These are phyloP conservation scores for Solanum phureja DNA, from an alignment of 257 asterid species.

Conservation along the genomic window DNA sequence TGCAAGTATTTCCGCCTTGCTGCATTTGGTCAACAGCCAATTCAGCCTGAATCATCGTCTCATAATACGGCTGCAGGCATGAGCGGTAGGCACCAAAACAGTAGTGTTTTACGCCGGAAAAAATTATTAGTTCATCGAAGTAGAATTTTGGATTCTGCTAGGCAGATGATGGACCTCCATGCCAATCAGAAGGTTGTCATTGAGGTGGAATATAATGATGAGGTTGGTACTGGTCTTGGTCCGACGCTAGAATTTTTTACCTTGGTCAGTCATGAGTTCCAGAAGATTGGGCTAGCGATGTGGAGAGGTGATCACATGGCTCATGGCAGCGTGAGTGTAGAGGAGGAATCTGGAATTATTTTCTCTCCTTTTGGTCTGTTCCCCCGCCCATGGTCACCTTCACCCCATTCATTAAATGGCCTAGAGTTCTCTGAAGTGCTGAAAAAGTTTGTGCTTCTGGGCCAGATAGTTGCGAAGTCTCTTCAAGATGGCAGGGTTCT, in stretches of 20 bases:
- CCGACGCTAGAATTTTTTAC: constrained; percentile 92
- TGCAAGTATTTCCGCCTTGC: constrained; percentile 63
- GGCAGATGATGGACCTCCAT: constrained; percentile 64
- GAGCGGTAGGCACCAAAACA: constrained; percentile 42
- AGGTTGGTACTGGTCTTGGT: constrained; percentile 98
- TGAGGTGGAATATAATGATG: constrained; percentile 90
- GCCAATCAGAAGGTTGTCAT: constrained; percentile 44
- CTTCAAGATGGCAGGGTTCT: constrained; percentile 88
- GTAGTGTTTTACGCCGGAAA: constrained; percentile 38
- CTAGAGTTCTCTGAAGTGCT: constrained; percentile 40
- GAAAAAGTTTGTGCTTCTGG: constrained; percentile 62
- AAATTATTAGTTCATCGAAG: constrained; percentile 71
- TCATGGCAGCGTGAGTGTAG: constrained; percentile 11
- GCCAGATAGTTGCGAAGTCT: constrained; percentile 79
- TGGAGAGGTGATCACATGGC: constrained; percentile 74
- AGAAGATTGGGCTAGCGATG: constrained; percentile 59
- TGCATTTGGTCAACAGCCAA: constrained; percentile 42
- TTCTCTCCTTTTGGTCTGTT: constrained; percentile 65
- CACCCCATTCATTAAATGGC: constrained; percentile 17
- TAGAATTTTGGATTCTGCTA: constrained; percentile 69
- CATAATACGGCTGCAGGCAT: constrained; percentile 24
- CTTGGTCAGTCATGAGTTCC: constrained; percentile 83
- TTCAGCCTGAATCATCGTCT: constrained; percentile 25
- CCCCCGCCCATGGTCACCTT: constrained; percentile 85
- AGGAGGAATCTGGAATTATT: constrained; percentile 30